Conservation (phyloP, 2,329 filamentous ascomycete species). For the Lachnellula hyalina region DNA sequence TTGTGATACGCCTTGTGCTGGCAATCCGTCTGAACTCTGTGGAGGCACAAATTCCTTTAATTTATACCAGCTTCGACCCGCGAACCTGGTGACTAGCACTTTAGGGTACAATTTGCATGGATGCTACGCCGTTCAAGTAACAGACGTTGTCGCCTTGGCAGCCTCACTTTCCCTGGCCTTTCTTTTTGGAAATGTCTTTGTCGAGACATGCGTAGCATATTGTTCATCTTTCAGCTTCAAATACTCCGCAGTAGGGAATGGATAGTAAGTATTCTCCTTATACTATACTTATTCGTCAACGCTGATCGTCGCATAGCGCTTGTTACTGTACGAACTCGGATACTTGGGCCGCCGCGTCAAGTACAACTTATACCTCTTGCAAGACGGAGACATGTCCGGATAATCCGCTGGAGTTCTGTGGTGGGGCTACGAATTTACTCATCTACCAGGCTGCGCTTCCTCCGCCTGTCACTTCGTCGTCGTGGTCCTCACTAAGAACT, state of each 20-base stretch:
- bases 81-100: neutral
- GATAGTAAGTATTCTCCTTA: neutral
- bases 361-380: too few relatives aligned
- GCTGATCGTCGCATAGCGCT: neutral
- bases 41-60: neutral
- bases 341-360: too few relatives aligned
- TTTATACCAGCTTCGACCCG: neutral
- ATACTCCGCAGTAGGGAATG: neutral
- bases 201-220: neutral
- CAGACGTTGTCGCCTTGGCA: neutral
- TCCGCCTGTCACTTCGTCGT: too few relatives aligned
- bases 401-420: too few relatives aligned
- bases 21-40: neutral
- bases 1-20: neutral
- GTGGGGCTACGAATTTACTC: too few relatives aligned
- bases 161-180: neutral
- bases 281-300: neutral
- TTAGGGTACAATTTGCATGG: neutral
- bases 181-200: neutral
- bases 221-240: neutral
- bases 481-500: too few relatives aligned
- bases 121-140: neutral
- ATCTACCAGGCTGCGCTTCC: too few relatives aligned
- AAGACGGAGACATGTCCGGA: too few relatives aligned
- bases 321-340: neutral